Percentiles rank a stretch among this genome's conserved stretches.
phyloP scores from a whole-genome alignment of 1,284 basidiomycete species.

The Inonotus hispidus region DNA sequence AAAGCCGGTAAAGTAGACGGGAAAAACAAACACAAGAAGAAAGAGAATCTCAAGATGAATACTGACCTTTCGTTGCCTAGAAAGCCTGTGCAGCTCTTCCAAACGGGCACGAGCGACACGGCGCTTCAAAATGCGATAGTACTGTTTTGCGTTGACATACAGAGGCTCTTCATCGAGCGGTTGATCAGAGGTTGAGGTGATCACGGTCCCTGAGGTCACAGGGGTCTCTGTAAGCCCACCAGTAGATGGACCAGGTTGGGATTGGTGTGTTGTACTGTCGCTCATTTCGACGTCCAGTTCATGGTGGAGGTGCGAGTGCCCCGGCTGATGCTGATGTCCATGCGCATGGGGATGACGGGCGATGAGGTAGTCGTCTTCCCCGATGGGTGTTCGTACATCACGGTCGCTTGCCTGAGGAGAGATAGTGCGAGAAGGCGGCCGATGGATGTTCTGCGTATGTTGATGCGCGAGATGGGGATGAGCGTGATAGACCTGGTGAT shows the following conservation, averaged over 20 bases:
- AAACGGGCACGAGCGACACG: constrained; percentile 82
- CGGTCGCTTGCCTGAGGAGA: constrained; percentile 5
- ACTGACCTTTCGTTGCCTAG: constrained; percentile 82
- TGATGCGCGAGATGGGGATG: constrained; percentile 17
- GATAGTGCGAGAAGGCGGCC: constrained; percentile 7
- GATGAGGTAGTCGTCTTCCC: constrained; percentile 11
- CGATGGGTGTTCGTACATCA: constrained; percentile 3
- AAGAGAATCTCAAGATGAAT: background rate
- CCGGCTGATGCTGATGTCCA: constrained; percentile 6
- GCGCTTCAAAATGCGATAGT: constrained; percentile 92
- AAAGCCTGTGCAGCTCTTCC: constrained; percentile 88
- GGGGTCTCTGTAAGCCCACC: background rate
- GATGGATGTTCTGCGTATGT: constrained; percentile 22
- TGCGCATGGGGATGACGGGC: background rate
- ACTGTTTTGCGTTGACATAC: constrained; percentile 97
- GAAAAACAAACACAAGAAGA: background rate
- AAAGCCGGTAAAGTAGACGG: background rate
- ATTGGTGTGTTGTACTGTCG: background rate
- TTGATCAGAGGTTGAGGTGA: constrained; percentile 20
- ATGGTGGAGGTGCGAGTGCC: background rate
- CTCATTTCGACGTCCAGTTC: constrained; percentile 7
- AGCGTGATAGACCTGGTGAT: constrained; percentile 25
- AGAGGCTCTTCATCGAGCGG: constrained; percentile 87
- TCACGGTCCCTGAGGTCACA: background rate
- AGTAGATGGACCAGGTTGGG: constrained; percentile 5